Evolutionary conservation across 2,329 filamentous ascomycete species (phyloP).

Genomic region (Samsoniella hepiali): DNA sequence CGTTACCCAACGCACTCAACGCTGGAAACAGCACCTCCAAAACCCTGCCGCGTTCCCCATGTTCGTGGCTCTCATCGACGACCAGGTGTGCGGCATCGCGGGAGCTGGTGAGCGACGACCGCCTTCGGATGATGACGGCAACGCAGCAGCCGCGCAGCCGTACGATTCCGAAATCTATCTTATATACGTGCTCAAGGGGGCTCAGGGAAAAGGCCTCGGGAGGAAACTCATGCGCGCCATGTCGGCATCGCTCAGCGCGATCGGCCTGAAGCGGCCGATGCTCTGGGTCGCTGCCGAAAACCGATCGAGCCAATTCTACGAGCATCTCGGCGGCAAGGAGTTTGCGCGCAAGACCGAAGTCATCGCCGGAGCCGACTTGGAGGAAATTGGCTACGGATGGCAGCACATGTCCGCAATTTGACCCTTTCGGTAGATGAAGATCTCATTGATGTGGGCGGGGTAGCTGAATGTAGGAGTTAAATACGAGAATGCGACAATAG

Average conservation of each 20-base stretch:
- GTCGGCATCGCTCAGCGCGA: not conserved
- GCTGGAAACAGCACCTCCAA: not conserved
- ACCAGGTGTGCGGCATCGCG: slow-evolving; percentile 4
- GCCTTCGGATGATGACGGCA: not conserved
- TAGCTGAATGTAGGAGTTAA: not conserved
- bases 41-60: not conserved
- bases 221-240: slow-evolving; percentile 4
- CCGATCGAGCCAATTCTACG: slow-evolving; percentile 1
- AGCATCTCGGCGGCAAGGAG: slow-evolving; percentile 9
- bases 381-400: slow-evolving; percentile 1
- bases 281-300: slow-evolving; percentile 11
- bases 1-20: not conserved
- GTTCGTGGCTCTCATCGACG: slow-evolving; percentile 5
- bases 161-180: slow-evolving; percentile 1
- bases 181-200: not conserved
- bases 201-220: not conserved
- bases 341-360: slow-evolving; percentile 2
- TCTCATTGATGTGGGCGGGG: not conserved
- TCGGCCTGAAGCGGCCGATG: slow-evolving; percentile 12
- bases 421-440: not conserved
- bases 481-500: not conserved
- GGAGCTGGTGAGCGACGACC: not conserved
- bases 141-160: not conserved
- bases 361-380: not conserved
- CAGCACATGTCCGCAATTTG: not conserved